These are phyloP conservation scores for Cryptomeria japonica DNA, from an alignment of 75 land plant genomes.

Conservation along the genomic window DNA sequence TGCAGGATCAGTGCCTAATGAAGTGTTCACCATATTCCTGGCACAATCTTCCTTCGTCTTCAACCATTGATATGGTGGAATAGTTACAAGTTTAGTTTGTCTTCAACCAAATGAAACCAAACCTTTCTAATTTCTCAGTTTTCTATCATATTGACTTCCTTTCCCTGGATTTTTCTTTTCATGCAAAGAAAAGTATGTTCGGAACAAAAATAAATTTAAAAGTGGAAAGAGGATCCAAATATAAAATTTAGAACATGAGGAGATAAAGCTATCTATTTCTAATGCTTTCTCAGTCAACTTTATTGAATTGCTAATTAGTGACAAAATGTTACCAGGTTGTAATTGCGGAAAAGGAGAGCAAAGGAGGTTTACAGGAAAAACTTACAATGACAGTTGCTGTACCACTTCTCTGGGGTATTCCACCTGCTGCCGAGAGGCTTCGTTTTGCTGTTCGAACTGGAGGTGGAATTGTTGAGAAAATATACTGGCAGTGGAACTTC, in stretches of 20 bases:
- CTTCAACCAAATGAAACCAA: neutral
- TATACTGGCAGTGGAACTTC: slow-evolving; percentile 92
- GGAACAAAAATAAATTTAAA: neutral
- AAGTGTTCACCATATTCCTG: neutral
- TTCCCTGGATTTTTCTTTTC: neutral
- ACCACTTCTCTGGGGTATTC: slow-evolving; percentile 95
- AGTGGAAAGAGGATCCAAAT: neutral
- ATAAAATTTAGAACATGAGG: neutral
- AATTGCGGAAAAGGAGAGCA: slow-evolving; percentile 75
- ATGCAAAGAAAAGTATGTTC: neutral
- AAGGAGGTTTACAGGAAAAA: slow-evolving; percentile 91
- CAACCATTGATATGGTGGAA: neutral
- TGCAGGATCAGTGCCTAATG: neutral
- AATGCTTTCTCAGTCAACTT: slow-evolving; percentile 3
- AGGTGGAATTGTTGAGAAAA: slow-evolving; percentile 94
- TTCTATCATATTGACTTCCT: neutral
- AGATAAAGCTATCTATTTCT: neutral
- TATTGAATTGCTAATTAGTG: neutral
- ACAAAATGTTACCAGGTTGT: slow-evolving; percentile 60
- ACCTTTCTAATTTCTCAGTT: neutral
- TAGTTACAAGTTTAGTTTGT: neutral
- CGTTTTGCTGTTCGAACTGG: slow-evolving; percentile 85
- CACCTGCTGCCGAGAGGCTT: slow-evolving; percentile 89
- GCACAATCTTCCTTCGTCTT: neutral
- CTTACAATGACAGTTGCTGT: slow-evolving; percentile 89